Evolutionary conservation across 768 basidiomycete genomes (phyloP), one percentile per base, ranked within the genome.

Genomic region (Omphalotus guepiniiformis): DNA sequence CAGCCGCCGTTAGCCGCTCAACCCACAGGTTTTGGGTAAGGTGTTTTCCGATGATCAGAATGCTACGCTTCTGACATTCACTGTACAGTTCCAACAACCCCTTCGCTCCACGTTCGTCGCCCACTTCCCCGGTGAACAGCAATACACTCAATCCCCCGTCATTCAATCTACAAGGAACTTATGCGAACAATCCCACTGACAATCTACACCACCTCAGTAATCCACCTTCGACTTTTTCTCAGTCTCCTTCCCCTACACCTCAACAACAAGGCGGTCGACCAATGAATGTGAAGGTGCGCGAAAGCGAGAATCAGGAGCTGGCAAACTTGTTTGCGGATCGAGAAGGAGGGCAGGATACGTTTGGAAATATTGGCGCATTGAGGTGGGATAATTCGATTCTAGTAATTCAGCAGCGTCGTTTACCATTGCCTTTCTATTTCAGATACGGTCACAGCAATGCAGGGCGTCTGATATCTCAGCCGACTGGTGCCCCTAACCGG

Each of bases 311-410:
- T 59, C 62, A 80, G 12, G 78, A 84, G 29, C 78, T 99, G 44
- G 93, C 94, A 2, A 71, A 65, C 44, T 65, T 97, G 56, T 83
- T 97, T 53, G 94, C 90, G 5, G 90, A 88, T 58, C 75, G 85
- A 42, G 94, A 96, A 48, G 93, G 90, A 56, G 95, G 96, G 1
- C 72, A 88, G 61, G 96, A 99, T 67, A 95, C 95, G 44, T 98
- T 97, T 60, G 95, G 95, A 42, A 99, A 98, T 63, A 57, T 81
- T 27, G 95, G 95, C 16, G 52, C 72, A 42, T 62, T 95, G 52
- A 79, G 93, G 74, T 82, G 44, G 51, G 74, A 68, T n/a, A 28
- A 52, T 32, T 55, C 15, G 36, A 19, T 53, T 27, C 30, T n/a
- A 34, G 15, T 16, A 38, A 13, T 2, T 32, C 13, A 35, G n/a